A percentile compares a stretch with the other conserved stretches of the same genome.
phyloP scores from a whole-genome alignment of 352 stramenopile species.

The Pilasporangium apinafurcum region DNA sequence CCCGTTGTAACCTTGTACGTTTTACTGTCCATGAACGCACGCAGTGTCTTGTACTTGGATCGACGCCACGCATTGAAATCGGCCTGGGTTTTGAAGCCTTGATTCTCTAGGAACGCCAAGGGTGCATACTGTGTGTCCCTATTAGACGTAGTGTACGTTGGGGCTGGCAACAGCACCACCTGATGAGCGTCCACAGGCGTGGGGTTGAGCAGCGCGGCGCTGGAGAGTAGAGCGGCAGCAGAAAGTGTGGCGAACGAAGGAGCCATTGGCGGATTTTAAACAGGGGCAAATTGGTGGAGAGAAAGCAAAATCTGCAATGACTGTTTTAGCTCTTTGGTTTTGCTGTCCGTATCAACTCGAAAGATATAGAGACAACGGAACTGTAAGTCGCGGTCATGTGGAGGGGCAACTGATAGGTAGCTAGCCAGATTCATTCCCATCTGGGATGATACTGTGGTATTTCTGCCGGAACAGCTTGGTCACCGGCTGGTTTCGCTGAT shows the following conservation, averaged over 20 bases:
- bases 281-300: too few relatives aligned
- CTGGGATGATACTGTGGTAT: too few relatives aligned
- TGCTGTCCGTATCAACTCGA: too few relatives aligned
- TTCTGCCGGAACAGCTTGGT: too few relatives aligned
- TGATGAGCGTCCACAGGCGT: conserved; percentile 14
- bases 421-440: too few relatives aligned
- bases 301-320: too few relatives aligned
- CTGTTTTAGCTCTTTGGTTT: too few relatives aligned
- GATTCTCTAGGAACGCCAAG: conserved; percentile 39
- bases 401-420: too few relatives aligned
- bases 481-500: too few relatives aligned
- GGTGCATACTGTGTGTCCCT: conserved; percentile 23
- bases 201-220: conserved; percentile 8
- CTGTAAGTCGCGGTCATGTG: too few relatives aligned
- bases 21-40: conserved; percentile 11
- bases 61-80: conserved; percentile 36
- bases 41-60: conserved; percentile 6
- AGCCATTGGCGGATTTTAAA: too few relatives aligned
- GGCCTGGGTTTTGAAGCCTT: conserved; percentile 27
- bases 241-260: conserved; percentile 3
- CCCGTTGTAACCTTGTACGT: conserved; percentile 3
- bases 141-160: conserved; percentile 20
- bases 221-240: conserved; percentile 11
- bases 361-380: too few relatives aligned
- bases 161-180: conserved; percentile 18